Percentiles rank a stretch among this genome's conserved stretches.
phyloP scores from a whole-genome alignment of 192 early-diverging fungal genomes.

The Linnemannia hyalina region DNA sequence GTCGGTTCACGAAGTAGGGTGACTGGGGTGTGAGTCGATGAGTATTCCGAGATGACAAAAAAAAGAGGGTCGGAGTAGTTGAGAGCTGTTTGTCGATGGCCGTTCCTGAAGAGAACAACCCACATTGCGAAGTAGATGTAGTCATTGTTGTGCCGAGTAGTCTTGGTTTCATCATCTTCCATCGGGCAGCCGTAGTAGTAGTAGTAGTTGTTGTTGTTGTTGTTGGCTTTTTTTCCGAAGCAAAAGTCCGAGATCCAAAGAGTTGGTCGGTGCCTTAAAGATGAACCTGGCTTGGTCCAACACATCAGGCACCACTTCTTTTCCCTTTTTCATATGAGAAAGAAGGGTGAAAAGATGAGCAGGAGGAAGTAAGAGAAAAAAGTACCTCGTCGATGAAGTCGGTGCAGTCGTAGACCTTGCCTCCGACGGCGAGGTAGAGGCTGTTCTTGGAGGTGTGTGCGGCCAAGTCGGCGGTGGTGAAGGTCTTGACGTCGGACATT shows the following conservation, averaged over 20 bases:
- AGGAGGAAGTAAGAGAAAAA: neutral
- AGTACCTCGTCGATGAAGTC: constrained; percentile 82
- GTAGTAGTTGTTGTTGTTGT: neutral
- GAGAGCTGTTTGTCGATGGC: neutral
- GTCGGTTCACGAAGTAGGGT: neutral
- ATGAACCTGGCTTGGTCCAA: neutral
- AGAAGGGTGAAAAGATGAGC: neutral
- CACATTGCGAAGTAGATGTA: neutral
- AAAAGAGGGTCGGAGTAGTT: neutral
- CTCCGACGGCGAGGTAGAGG: constrained; percentile 85
- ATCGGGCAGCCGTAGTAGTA: neutral
- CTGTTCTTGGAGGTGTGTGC: constrained; percentile 78
- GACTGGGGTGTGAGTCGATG: neutral
- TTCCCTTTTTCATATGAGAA: neutral
- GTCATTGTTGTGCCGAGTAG: neutral
- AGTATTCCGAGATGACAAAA: neutral
- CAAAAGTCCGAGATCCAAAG: constrained; percentile 4
- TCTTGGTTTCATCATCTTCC: neutral
- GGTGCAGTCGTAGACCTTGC: constrained; percentile 86
- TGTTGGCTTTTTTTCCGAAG: neutral
- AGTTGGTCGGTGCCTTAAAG: constrained; percentile 6
- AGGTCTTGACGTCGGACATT: constrained; percentile 68
- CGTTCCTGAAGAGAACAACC: neutral
- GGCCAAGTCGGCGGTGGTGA: constrained; percentile 78
- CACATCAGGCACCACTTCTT: neutral